Evolutionary conservation across 23 red algal species (phyloP).

Genomic region (Gracilaria vermiculophylla): DNA sequence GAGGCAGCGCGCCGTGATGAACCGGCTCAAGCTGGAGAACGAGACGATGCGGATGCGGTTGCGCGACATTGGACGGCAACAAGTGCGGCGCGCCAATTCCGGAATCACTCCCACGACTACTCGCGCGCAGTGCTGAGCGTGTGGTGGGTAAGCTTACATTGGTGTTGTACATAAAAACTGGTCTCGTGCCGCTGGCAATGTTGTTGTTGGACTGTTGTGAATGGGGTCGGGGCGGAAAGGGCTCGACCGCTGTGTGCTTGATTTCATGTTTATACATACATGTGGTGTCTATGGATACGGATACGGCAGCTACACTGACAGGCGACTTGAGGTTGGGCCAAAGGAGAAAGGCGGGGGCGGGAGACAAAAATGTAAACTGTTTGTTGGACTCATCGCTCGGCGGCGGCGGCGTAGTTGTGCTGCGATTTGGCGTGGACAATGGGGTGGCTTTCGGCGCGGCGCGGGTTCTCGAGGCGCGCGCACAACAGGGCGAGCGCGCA

Average conservation of each 20-base stretch:
- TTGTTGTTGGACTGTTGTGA: background rate
- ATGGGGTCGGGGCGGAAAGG: background rate
- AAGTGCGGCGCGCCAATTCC: conserved; percentile 46
- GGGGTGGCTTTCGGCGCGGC: background rate
- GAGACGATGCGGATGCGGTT: conserved; percentile 35
- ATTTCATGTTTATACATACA: conserved; percentile 1
- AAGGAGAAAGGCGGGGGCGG: too few relatives aligned
- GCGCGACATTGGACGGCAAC: conserved; percentile 31
- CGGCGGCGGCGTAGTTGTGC: background rate
- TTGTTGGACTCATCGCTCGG: background rate
- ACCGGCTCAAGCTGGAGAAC: conserved; percentile 34
- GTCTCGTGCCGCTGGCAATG: too few relatives aligned
- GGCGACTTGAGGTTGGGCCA: background rate
- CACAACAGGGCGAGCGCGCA: background rate
- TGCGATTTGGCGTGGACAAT: background rate
- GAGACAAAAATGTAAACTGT: background rate
- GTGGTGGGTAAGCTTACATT: background rate
- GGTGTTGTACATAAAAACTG: conserved; percentile 9
- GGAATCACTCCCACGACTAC: conserved; percentile 22
- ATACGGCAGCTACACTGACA: background rate
- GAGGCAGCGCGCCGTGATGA: conserved; percentile 20
- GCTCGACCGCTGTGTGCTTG: background rate
- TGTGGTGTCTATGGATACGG: background rate
- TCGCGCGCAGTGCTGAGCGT: background rate
- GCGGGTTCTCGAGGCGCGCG: background rate